These are phyloP conservation scores for Schwanniomyces pseudopolymorphus DNA, from an alignment of 805 yeast genomes.

Conservation along the genomic window DNA sequence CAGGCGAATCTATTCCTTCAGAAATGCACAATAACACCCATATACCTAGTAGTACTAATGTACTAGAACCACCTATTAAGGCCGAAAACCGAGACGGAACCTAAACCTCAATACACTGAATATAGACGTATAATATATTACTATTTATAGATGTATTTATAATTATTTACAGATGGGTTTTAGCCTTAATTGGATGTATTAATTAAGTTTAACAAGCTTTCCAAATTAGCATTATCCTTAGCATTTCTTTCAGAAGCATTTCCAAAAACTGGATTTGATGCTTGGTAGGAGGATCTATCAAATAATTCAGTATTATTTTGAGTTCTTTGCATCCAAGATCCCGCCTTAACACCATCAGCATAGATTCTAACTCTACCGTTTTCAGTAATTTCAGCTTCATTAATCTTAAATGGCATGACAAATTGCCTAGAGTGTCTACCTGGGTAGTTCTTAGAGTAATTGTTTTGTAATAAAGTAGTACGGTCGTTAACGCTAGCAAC, in stretches of 20 bases:
- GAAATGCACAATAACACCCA: background rate
- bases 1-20: background rate
- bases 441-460: constrained; percentile 38
- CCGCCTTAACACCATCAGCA: constrained; percentile 42
- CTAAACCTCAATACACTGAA: background rate
- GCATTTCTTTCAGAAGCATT: constrained; percentile 35
- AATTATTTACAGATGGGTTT: background rate
- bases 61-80: background rate
- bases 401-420: constrained; percentile 41
- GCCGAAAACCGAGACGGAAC: background rate
- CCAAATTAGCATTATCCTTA: constrained; percentile 24
- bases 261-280: constrained; percentile 32
- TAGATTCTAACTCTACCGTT: constrained; percentile 37
- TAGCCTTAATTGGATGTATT: constrained; percentile 4
- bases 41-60: background rate
- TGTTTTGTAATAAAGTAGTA: constrained; percentile 35
- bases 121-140: background rate
- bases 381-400: constrained; percentile 36
- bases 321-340: constrained; percentile 38
- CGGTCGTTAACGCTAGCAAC: constrained; percentile 38
- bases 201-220: constrained; percentile 26
- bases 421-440: constrained; percentile 45
- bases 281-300: constrained; percentile 24
- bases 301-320: constrained; percentile 15
- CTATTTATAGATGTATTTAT: background rate